Percentiles rank a stretch among this genome's conserved stretches.
phyloP scores from a whole-genome alignment of 169 alveolate genomes.

The Cryptosporidium sp. region DNA sequence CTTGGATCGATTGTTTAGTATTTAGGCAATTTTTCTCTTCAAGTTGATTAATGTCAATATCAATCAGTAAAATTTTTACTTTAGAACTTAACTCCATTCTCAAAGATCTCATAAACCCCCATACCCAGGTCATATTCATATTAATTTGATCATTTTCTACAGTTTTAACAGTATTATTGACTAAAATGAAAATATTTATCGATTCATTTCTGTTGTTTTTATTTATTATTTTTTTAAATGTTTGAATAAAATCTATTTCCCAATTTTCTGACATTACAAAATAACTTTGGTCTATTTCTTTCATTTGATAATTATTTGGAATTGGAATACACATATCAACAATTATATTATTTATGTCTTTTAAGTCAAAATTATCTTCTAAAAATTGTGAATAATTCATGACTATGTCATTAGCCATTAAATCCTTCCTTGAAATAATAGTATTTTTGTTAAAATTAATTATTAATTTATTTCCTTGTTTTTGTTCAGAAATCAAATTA shows the following conservation, averaged over 20 bases:
- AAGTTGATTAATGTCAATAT: slow-evolving; percentile 1
- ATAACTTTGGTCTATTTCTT: not conserved
- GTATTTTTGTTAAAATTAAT: not conserved
- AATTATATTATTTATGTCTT: not conserved
- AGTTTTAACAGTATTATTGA: not conserved
- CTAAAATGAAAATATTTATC: slow-evolving; percentile 21
- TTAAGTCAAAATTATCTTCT: not conserved
- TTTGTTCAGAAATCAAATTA: not conserved
- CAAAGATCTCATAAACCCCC: slow-evolving; percentile 69
- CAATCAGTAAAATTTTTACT: slow-evolving; percentile 19
- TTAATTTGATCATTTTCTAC: not conserved
- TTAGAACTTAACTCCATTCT: slow-evolving; percentile 27
- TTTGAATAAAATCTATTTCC: slow-evolving; percentile 13
- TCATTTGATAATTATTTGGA: not conserved
- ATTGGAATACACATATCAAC: not conserved
- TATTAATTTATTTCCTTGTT: not conserved
- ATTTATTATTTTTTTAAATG: slow-evolving; percentile 17
- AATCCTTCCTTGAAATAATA: not conserved
- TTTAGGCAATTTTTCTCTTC: not conserved
- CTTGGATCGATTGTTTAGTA: not conserved
- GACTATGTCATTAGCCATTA: not conserved
- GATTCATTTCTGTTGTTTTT: not conserved
- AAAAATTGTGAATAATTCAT: not conserved
- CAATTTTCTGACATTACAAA: slow-evolving; percentile 11
- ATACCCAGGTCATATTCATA: slow-evolving; percentile 52